Evolutionary conservation across 2,329 filamentous ascomycete species (phyloP).

Genomic region (Didymella glomerata): DNA sequence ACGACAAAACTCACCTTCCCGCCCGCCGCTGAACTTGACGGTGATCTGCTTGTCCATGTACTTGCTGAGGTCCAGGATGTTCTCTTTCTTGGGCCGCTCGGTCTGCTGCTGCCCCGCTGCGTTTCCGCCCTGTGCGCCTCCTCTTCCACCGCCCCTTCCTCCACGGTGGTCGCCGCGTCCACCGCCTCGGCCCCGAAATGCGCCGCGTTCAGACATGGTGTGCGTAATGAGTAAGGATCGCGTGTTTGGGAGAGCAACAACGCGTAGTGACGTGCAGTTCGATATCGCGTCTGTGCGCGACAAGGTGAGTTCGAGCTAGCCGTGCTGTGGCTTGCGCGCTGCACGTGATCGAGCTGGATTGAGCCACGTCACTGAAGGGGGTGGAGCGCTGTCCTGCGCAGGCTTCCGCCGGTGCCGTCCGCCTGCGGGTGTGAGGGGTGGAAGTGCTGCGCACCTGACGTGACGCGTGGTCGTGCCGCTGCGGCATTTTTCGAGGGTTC

Average conservation of each 20-base stretch:
- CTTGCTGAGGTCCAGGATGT: constrained; percentile 92
- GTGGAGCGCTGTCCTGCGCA: not conserved
- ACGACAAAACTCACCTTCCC: constrained; percentile 71
- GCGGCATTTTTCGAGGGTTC: constrained; percentile 19
- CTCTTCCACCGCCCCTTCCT: constrained; percentile 54
- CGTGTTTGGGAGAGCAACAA: constrained; percentile 21
- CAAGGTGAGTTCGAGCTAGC: constrained; percentile 15
- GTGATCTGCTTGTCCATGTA: constrained; percentile 97
- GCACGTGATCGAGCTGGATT: constrained; percentile 10
- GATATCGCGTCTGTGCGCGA: constrained; percentile 15
- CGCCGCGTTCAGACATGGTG: constrained; percentile 65
- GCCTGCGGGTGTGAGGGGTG: constrained; percentile 12
- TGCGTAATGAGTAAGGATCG: constrained; percentile 13
- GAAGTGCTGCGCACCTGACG: constrained; percentile 1
- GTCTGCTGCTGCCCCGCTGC: constrained; percentile 35
- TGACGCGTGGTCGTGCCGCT: constrained; percentile 13
- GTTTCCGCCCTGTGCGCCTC: constrained; percentile 48
- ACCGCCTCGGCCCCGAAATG: constrained; percentile 56
- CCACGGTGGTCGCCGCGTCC: constrained; percentile 44
- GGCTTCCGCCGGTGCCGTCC: constrained; percentile 10
- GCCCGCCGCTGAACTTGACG: constrained; percentile 95
- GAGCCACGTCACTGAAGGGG: not conserved
- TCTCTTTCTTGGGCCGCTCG: constrained; percentile 95
- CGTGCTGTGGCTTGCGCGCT: not conserved
- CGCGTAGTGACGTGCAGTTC: constrained; percentile 37